phyloP scores from a whole-genome alignment of 441 rosid species.

The Arabidopsis lyrata region DNA sequence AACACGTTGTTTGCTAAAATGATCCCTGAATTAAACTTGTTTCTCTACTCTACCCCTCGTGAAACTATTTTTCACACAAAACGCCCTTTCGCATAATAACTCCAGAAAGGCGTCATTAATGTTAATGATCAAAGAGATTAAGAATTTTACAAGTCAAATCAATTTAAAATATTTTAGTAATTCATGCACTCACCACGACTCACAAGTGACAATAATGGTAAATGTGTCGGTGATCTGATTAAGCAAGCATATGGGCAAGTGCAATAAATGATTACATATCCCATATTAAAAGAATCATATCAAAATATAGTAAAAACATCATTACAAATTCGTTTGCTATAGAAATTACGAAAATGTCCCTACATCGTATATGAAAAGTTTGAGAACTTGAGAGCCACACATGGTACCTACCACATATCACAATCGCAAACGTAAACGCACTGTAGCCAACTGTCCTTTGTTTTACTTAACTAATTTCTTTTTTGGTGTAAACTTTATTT shows the following conservation, averaged over 20 bases:
- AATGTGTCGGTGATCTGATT: conserved; percentile 45
- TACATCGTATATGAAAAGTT: background rate
- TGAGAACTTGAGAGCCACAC: conserved; percentile 15
- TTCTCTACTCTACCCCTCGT: background rate
- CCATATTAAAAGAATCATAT: background rate
- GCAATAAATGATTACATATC: conserved; percentile 37
- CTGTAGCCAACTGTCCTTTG: background rate
- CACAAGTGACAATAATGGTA: conserved; percentile 32
- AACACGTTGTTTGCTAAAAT: conserved; percentile 8
- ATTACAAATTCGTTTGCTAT: conserved; percentile 1
- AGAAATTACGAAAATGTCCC: conserved; percentile 4
- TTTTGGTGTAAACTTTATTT: no score
- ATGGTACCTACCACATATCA: conserved; percentile 22
- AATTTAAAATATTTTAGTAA: background rate
- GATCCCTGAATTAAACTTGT: background rate
- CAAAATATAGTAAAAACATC: conserved; percentile 16
- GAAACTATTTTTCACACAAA: background rate
- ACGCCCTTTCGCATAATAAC: background rate
- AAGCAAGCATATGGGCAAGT: conserved; percentile 41
- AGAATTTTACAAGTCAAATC: background rate
- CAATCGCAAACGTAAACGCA: conserved; percentile 14
- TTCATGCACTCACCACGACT: conserved; percentile 17
- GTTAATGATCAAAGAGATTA: background rate
- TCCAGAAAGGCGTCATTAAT: background rate
- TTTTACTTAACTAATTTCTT: background rate